phyloP scores from a whole-genome alignment of 192 early-diverging fungal genomes.

The Dissophora ornata region DNA sequence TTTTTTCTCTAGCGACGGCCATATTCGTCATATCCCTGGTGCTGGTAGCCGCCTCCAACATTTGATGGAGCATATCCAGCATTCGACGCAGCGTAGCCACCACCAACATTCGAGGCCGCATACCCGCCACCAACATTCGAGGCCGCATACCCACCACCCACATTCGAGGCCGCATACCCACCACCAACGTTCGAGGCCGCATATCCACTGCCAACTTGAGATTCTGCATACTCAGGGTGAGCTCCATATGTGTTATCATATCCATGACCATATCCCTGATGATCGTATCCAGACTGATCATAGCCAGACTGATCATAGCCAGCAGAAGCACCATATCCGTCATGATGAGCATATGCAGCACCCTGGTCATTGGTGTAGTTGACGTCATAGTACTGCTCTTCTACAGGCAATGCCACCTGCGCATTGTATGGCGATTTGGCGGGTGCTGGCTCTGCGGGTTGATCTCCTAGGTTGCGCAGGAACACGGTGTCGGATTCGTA shows the following conservation, averaged over 20 bases:
- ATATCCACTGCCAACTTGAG: conserved; percentile 39
- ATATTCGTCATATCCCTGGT: conserved; percentile 41
- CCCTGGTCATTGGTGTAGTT: conserved; percentile 19
- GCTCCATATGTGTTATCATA: conserved; percentile 25
- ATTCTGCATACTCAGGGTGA: conserved; percentile 31
- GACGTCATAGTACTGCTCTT: conserved; percentile 46
- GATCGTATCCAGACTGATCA: conserved; percentile 16
- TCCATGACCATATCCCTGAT: conserved; percentile 30
- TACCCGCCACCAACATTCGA: conserved; percentile 31
- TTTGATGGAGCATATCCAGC: no score
- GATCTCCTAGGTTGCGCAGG: conserved; percentile 55
- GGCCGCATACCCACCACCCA: conserved; percentile 33
- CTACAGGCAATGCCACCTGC: conserved; percentile 13
- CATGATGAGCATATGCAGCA: conserved; percentile 2
- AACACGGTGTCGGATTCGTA: conserved; percentile 58
- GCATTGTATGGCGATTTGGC: conserved; percentile 47
- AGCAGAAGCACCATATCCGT: conserved; percentile 21
- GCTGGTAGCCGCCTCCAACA: conserved; percentile 46
- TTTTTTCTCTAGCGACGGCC: conserved; percentile 20
- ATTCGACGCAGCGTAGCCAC: conserved; percentile 38
- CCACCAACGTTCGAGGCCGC: conserved; percentile 27
- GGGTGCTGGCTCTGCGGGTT: conserved; percentile 37
- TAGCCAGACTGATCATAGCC: conserved; percentile 12
- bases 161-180: conserved; percentile 44
- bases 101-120: conserved; percentile 38